Conservation (phyloP, 345 rosid genomes). For the Physaria fendleri region DNA sequence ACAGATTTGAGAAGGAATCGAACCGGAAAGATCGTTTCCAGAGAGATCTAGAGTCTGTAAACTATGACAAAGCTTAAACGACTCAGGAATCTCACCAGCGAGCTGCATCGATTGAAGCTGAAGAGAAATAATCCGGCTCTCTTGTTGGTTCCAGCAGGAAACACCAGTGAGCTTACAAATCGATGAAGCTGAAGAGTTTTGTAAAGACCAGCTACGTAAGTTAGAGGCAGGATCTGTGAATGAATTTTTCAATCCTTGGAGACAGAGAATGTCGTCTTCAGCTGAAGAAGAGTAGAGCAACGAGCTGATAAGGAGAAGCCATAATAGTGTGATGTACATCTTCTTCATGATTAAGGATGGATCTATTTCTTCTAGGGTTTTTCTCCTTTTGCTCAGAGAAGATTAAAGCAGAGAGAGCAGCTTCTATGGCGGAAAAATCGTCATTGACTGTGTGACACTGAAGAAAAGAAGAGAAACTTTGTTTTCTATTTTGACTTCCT, state of each 20-base stretch:
- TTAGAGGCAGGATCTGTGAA: slow-evolving; percentile 35
- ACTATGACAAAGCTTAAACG: slow-evolving; percentile 45
- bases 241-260: slow-evolving; percentile 42
- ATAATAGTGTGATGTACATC: no score
- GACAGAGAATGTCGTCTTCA: slow-evolving; percentile 49
- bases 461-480: no score
- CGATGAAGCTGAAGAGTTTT: slow-evolving; percentile 39
- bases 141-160: slow-evolving; percentile 52
- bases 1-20: slow-evolving; percentile 47
- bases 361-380: no score
- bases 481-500: no score
- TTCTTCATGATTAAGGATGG: no score
- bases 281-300: slow-evolving; percentile 5
- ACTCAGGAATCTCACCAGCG: slow-evolving; percentile 44
- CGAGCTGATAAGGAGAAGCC: no score
- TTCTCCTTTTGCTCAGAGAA: no score
- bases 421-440: no score
- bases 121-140: slow-evolving; percentile 42
- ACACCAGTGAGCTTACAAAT: slow-evolving; percentile 53
- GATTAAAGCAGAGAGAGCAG: no score
- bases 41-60: slow-evolving; percentile 49
- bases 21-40: slow-evolving; percentile 42
- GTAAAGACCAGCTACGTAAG: slow-evolving; percentile 35
- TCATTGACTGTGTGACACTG: no score
- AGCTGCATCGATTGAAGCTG: slow-evolving; percentile 35